Conservation (phyloP, 31 red algal species). For the Odonthalia washingtoniensis region DNA sequence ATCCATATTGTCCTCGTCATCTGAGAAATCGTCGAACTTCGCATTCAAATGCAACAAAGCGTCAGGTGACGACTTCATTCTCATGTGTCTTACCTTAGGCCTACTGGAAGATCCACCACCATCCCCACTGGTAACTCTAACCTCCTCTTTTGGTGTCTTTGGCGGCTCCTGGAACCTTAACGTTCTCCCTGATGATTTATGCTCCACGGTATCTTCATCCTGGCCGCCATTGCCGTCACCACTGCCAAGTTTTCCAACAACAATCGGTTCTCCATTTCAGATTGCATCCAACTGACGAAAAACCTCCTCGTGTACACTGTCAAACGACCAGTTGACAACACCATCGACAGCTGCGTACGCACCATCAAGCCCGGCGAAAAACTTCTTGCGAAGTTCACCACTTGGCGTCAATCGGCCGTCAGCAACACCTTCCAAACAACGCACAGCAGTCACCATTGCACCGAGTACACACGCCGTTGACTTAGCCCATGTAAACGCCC, state of each 20-base stretch:
- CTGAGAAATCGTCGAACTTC: slow-evolving; percentile 51
- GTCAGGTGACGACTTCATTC: slow-evolving; percentile 74
- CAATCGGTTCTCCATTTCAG: too few relatives aligned
- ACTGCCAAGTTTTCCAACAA: slow-evolving; percentile 36
- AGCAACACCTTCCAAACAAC: slow-evolving; percentile 3
- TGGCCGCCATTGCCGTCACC: background rate
- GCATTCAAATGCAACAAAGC: slow-evolving; percentile 65
- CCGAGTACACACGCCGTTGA: slow-evolving; percentile 29
- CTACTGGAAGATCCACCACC: slow-evolving; percentile 4
- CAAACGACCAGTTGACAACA: slow-evolving; percentile 51
- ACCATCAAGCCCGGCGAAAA: slow-evolving; percentile 42
- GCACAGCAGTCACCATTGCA: slow-evolving; percentile 41
- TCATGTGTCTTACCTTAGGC: slow-evolving; percentile 52
- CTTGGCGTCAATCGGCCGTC: slow-evolving; percentile 10
- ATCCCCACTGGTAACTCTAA: background rate
- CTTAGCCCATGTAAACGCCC: slow-evolving; percentile 55
- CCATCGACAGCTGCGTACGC: slow-evolving; percentile 50
- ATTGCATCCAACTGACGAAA: too few relatives aligned
- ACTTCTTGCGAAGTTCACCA: slow-evolving; percentile 31
- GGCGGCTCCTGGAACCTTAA: slow-evolving; percentile 65
- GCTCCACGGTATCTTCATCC: background rate
- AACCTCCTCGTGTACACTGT: slow-evolving; percentile 28
- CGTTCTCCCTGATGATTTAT: background rate
- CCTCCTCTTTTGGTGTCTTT: slow-evolving; percentile 19
- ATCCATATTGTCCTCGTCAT: slow-evolving; percentile 20